Base-by-base conservation (phyloP, 345 rosid species). In the Boechera stricta region DNA sequence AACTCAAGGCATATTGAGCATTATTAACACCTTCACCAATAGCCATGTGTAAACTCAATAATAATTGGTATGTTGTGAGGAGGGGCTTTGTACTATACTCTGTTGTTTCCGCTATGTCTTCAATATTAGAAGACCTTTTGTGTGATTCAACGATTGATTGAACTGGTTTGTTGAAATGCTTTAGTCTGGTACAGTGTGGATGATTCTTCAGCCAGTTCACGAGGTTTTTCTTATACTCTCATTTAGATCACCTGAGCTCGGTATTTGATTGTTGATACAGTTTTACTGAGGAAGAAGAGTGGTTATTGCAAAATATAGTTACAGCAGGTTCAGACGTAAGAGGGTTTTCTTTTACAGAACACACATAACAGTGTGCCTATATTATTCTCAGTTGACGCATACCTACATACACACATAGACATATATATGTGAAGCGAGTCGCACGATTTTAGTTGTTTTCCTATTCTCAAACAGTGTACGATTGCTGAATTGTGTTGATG, bases 391-490 rank as follows among this genome's bases (percentile, higher is more conserved):
- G 5, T 36, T n/a, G n/a, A 9, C 4, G 9, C 21, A 63, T 26
- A 41, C 35, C 13, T 13, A 13, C 42, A 49, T 33, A 33, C 36
- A 6, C 36, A 33, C 36, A 33, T 33, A 5, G 36, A 33, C 7
- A 33, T 33, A 33, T 7, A 33, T 33, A 33, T 33, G 36, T 33
- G 36, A 33, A 33, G 36, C 36, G 36, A 33, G 36, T 6, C 36
- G 18, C 32, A 73, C 53, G 35, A 67, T 35, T 61, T 69, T 38
- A 18, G 1, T 61, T 6, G 1, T 60, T 29, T 59, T 33, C 42
- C 29, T 59, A 5, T 52, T 44, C 52, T 63, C 38, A 88, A 63
- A 88, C 85, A 0, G 87, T 84, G 73, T 86, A 86, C 4, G 87
- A 6, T 39, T 39, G 44, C 44, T 39, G 44, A 39, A 33, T 6